Evolutionary conservation across 768 basidiomycete genomes (phyloP).

Genomic region (Russula olivacea): DNA sequence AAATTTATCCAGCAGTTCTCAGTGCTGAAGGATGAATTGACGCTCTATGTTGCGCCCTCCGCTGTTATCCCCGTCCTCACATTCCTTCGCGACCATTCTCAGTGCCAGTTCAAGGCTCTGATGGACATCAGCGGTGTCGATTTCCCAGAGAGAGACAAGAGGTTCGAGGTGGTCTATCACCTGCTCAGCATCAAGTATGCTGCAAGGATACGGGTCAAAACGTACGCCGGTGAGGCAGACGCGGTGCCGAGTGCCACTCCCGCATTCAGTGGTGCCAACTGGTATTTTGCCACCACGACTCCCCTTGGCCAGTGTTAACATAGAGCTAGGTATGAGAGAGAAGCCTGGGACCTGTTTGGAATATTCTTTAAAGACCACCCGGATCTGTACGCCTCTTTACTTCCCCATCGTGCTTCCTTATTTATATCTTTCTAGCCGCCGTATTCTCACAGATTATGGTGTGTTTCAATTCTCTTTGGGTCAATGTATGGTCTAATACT

Average conservation of each 20-base stretch:
- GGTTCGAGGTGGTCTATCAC: slow-evolving; percentile 98
- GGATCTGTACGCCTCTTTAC: slow-evolving; percentile 64
- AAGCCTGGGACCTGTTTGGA: slow-evolving; percentile 96
- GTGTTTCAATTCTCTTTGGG: slow-evolving; percentile 22
- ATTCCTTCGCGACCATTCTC: slow-evolving; percentile 92
- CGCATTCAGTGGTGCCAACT: slow-evolving; percentile 88
- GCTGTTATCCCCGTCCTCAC: slow-evolving; percentile 79
- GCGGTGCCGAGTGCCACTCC: slow-evolving; percentile 78
- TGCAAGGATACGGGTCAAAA: slow-evolving; percentile 92
- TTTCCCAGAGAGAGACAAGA: slow-evolving; percentile 85
- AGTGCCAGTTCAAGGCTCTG: slow-evolving; percentile 87
- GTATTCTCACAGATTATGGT: slow-evolving; percentile 98
- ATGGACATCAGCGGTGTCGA: slow-evolving; percentile 97
- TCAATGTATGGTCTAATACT: slow-evolving; percentile 17
- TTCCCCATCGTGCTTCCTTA: slow-evolving; percentile 17
- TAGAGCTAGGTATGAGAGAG: slow-evolving; percentile 79
- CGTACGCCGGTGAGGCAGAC: slow-evolving; percentile 90
- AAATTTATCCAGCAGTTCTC: slow-evolving; percentile 99
- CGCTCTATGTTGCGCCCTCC: slow-evolving; percentile 78
- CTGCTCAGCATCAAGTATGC: slow-evolving; percentile 73
- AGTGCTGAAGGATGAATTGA: slow-evolving; percentile 92
- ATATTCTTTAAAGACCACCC: slow-evolving; percentile 96
- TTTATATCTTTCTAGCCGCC: slow-evolving; percentile 51
- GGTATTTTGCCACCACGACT: slow-evolving; percentile 42
- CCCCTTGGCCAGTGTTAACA: slow-evolving; percentile 5